Evolutionary conservation across 1,139 yeast species (phyloP).

Genomic region (Nakaseomyces glabratus): DNA sequence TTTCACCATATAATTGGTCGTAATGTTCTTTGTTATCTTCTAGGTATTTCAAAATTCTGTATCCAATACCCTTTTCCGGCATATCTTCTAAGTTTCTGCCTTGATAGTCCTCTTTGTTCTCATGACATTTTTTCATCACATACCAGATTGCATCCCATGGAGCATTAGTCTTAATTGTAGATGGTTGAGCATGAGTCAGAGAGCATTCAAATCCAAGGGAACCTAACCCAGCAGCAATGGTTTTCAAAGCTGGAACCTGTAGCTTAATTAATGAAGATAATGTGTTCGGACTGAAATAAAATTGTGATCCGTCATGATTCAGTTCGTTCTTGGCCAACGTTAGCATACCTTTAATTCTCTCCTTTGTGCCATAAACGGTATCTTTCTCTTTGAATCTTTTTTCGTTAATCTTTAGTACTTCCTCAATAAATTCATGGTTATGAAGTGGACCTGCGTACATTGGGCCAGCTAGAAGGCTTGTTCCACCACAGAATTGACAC

Average conservation of each 20-base stretch:
- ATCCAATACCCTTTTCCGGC: conserved; percentile 30
- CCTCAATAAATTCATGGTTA: conserved; percentile 53
- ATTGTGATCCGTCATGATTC: conserved; percentile 41
- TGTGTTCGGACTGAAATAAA: conserved; percentile 74
- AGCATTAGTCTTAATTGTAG: conserved; percentile 83
- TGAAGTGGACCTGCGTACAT: conserved; percentile 89
- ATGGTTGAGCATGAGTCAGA: conserved; percentile 79
- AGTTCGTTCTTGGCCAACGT: conserved; percentile 72
- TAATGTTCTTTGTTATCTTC: conserved; percentile 2
- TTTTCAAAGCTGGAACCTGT: conserved; percentile 73
- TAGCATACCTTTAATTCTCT: conserved; percentile 86
- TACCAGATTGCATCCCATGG: conserved; percentile 74
- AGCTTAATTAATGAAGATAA: conserved; percentile 68
- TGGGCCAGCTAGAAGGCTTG: conserved; percentile 83
- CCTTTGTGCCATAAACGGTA: conserved; percentile 61
- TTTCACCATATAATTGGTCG: conserved; percentile 15
- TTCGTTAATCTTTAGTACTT: conserved; percentile 48
- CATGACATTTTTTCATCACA: conserved; percentile 45
- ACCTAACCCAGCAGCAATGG: conserved; percentile 71
- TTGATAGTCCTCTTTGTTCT: conserved; percentile 39
- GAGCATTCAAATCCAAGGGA: conserved; percentile 76
- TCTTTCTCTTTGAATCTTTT: conserved; percentile 37
- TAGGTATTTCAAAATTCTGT: conserved; percentile 39
- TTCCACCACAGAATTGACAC: conserved; percentile 64
- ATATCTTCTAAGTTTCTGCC: conserved; percentile 2